These are phyloP conservation scores for Coffea eugenioides DNA, from an alignment of 257 asterid genomes.

Conservation along the genomic window DNA sequence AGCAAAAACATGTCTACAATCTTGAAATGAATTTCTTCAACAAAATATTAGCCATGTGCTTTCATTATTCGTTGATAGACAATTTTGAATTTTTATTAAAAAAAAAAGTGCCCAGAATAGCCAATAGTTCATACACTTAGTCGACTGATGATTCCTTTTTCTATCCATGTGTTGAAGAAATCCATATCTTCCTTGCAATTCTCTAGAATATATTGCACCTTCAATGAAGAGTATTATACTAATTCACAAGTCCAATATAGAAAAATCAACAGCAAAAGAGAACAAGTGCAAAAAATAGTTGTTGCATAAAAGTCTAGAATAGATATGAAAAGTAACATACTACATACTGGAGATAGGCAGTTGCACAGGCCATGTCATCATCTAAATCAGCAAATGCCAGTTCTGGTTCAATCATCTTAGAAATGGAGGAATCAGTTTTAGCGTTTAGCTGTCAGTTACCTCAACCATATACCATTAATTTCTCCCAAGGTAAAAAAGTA, in stretches of 20 bases:
- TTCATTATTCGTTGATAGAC: neutral
- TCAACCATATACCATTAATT: conserved; percentile 12
- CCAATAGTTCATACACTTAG: conserved; percentile 53
- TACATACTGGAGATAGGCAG: conserved; percentile 99
- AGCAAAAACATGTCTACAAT: neutral
- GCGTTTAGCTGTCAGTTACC: conserved; percentile 9
- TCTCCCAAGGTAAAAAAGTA: neutral
- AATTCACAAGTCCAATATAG: conserved; percentile 19
- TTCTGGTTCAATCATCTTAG: conserved; percentile 97
- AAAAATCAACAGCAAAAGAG: conserved; percentile 22
- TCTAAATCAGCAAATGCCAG: conserved; percentile 97
- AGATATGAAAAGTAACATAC: conserved; percentile 81
- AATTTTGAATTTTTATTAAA: neutral
- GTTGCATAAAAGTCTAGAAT: conserved; percentile 15
- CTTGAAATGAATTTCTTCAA: neutral
- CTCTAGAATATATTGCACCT: conserved; percentile 84
- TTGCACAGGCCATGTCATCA: conserved; percentile 99
- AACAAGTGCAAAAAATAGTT: conserved; percentile 3
- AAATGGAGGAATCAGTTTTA: conserved; percentile 30
- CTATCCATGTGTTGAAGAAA: conserved; percentile 93
- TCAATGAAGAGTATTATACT: conserved; percentile 24
- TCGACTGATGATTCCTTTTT: conserved; percentile 84
- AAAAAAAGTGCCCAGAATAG: neutral
- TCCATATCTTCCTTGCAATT: conserved; percentile 99
- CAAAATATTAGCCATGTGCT: neutral